Base-by-base conservation (phyloP, 768 basidiomycete genomes). In the Rhizopogon vesiculosus region DNA sequence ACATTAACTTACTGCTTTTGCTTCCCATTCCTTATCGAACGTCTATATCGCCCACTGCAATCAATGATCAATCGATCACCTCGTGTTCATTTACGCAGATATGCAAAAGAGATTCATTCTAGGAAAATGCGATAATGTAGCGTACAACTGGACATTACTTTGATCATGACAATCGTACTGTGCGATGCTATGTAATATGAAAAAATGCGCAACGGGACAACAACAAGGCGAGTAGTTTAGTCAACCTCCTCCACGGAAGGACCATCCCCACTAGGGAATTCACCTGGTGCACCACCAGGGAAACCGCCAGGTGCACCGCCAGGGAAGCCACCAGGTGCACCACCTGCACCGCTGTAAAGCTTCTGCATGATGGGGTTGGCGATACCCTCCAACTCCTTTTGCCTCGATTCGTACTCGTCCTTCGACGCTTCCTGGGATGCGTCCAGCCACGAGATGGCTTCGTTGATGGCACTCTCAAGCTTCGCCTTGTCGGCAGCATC, bases 201-300 rank as follows among this genome's bases (percentile, higher is more conserved):
- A 56, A 54, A 51, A 45, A 63, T 59, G 61, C 22, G 19, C 65
- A 59, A 61, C 50, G 51, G 53, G 40, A 61, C 25, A 60, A 59
- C 57, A 42, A 33, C 33, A 25, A 54, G 42, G n/a, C 48, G 43
- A 55, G 56, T 54, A 61, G 56, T 59, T 80, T 81, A 90, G 70
- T 90, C 87, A 64, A 93, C 93, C 76, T 94, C 92, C 79, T 95
- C 92, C 52, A 94, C 92, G 56, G 85, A 87, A 45, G 92, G 93
- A 44, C 93, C 93, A 31, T 91, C 91, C 70, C 89, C 90, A 49
- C 75, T 72, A 33, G 85, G 84, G 79, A 84, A 83, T 48, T 84
- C 85, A 51, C 87, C 89, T 35, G 87, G 84, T 45, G 82, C 83
- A 68, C 82, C 90, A 15, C 75, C 79, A 18, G 79, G 70, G 68